A percentile compares a stretch with the other conserved stretches of the same genome.
Evolutionary conservation across 1,139 yeast species (phyloP).

Genomic region (Hyphopichia fennica): DNA sequence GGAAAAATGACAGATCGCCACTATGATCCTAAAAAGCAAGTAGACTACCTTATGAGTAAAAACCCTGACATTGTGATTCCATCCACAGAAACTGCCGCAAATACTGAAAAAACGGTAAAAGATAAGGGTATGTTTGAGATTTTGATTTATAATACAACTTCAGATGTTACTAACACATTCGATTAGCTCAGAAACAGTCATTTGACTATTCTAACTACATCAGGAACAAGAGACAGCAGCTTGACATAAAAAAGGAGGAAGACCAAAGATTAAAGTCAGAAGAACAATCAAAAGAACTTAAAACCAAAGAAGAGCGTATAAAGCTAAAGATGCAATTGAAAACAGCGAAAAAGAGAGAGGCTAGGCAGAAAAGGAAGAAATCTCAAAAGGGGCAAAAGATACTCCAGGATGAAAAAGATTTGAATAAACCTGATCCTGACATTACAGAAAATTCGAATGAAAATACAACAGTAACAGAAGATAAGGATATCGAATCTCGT

Average conservation of each 20-base stretch:
- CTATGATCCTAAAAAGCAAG: slow-evolving; percentile 3
- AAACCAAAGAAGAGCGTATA: slow-evolving; percentile 3
- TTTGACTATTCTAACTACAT: slow-evolving; percentile 8
- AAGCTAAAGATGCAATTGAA: slow-evolving; percentile 3
- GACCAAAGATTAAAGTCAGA: neutral
- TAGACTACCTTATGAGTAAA: slow-evolving; percentile 6
- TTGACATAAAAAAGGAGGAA: neutral
- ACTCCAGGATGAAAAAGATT: neutral
- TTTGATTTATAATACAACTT: neutral
- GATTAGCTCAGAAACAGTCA: slow-evolving; percentile 5
- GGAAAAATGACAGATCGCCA: neutral
- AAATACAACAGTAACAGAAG: too few relatives aligned
- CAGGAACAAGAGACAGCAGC: slow-evolving; percentile 5
- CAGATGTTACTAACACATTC: neutral
- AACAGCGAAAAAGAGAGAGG: slow-evolving; percentile 7
- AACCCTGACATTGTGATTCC: slow-evolving; percentile 1
- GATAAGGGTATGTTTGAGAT: neutral
- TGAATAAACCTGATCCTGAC: too few relatives aligned
- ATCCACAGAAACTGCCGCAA: slow-evolving; percentile 1
- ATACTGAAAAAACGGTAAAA: neutral
- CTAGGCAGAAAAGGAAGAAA: slow-evolving; percentile 5
- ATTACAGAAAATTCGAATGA: too few relatives aligned
- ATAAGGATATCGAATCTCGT: too few relatives aligned
- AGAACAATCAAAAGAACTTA: slow-evolving; percentile 1
- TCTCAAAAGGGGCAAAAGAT: slow-evolving; percentile 1